Percentiles rank a stretch among this genome's conserved stretches.
Evolutionary conservation across 768 basidiomycete species (phyloP).

Genomic region (Tephrocybe sp.): DNA sequence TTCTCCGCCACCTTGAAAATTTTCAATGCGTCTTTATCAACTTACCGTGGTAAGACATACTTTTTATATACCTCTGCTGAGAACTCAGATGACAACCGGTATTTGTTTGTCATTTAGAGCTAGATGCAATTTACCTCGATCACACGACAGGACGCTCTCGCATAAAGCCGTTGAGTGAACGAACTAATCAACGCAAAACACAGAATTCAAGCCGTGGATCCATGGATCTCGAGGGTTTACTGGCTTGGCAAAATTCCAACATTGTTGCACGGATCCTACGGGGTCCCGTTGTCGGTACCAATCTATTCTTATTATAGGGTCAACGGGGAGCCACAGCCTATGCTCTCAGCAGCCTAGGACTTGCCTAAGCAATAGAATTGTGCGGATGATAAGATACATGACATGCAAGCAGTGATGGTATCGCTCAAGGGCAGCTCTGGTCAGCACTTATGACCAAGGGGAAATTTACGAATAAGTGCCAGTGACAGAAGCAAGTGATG

Average conservation of each 20-base stretch:
- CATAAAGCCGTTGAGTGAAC: not conserved
- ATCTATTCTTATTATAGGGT: conserved; percentile 4
- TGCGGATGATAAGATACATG: not conserved
- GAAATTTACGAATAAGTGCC: too few relatives aligned
- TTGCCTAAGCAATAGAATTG: too few relatives aligned
- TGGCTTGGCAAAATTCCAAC: conserved; percentile 5
- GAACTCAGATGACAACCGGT: too few relatives aligned
- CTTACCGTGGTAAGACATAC: too few relatives aligned
- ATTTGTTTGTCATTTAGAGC: not conserved
- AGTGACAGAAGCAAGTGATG: not conserved
- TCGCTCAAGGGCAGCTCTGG: too few relatives aligned
- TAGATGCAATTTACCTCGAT: not conserved
- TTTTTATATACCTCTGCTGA: too few relatives aligned
- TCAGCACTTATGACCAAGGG: too few relatives aligned
- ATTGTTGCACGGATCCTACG: conserved; percentile 2
- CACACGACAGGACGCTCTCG: conserved; percentile 1
- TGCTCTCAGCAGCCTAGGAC: not conserved
- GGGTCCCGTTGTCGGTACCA: conserved; percentile 14
- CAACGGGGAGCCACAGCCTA: not conserved
- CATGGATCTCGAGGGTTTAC: conserved; percentile 4
- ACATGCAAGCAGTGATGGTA: too few relatives aligned
- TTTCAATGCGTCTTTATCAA: too few relatives aligned
- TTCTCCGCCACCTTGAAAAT: too few relatives aligned
- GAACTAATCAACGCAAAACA: not conserved
- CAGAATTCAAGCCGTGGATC: conserved; percentile 6